Base-by-base conservation (phyloP, 1,139 yeast species). In the Pichia sp. region DNA sequence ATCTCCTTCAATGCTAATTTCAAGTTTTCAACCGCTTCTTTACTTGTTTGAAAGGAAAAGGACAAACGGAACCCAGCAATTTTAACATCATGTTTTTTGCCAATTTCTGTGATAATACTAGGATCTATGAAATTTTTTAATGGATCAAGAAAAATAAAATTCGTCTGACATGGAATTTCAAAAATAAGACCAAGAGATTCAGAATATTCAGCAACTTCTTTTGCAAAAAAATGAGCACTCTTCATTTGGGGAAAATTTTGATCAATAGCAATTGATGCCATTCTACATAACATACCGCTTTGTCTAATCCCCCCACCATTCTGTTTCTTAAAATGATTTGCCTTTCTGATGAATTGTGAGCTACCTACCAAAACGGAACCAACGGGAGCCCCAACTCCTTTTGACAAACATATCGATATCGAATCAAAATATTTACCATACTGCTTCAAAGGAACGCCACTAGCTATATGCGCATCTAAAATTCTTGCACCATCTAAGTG, bases 241-340 rank as follows among this genome's bases (percentile, higher is more conserved):
- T 59, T 59, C 42, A 74, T 64, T 62, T 81, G 73, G 37, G 76
- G 67, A 68, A 85, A 78, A 58, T 85, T 85, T 53, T 83, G 81
- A 49, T 85, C 84, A 47, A 90, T 71, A 31, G 95, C 95, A 44
- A 75, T 73, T 31, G 72, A 65, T n/a, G 95, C 97, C 85, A 92
- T 90, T 40, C 79, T 71, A 6, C 94, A 72, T 63, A 90, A 71
- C 63, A 86, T 68, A 49, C 97, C 97, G 34, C 85, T 72, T 64
- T 90, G 97, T 64, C 97, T 77, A 52, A 90, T 78, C 51, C 97
- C 97, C 55, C 97, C 97, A 57, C 97, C 97, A 58, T 79, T 80
- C 66, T 90, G 97, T 64, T 90, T 90, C 58, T 85, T 81, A 69
- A 88, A 84, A 68, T 90, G 95, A 60, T 80, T 81, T 35, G 95